Percentiles rank a stretch among this genome's conserved stretches.
These are phyloP conservation scores for Lachnellula hyalina DNA, from an alignment of 2,329 filamentous ascomycete species.

Conservation along the genomic window DNA sequence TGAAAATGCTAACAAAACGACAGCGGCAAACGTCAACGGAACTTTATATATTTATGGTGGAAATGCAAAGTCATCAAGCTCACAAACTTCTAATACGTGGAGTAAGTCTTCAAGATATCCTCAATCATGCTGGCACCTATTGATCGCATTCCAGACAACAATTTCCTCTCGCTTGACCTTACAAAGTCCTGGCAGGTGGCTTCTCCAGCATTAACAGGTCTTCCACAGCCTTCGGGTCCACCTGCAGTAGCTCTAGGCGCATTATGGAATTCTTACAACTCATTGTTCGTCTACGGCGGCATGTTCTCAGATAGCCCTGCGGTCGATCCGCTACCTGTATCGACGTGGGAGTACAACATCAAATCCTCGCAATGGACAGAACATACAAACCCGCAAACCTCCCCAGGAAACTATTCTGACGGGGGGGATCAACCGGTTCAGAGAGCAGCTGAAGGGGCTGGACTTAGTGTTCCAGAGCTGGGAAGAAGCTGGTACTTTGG, in stretches of 20 bases:
- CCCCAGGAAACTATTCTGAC: slow-evolving; percentile 57
- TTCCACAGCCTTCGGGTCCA: slow-evolving; percentile 61
- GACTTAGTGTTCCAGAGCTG: slow-evolving; percentile 62
- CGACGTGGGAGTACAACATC: slow-evolving; percentile 68
- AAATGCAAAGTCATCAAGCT: slow-evolving; percentile 50
- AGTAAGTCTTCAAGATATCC: slow-evolving; percentile 43
- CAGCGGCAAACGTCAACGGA: slow-evolving; percentile 62
- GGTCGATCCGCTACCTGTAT: slow-evolving; percentile 51
- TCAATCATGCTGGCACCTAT: neutral
- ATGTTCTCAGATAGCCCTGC: slow-evolving; percentile 62
- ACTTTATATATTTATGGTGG: slow-evolving; percentile 75
- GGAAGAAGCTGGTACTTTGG: slow-evolving; percentile 75
- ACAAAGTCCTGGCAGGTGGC: slow-evolving; percentile 66
- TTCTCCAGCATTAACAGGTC: slow-evolving; percentile 56
- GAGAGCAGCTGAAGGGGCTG: slow-evolving; percentile 68
- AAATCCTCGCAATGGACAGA: slow-evolving; percentile 55
- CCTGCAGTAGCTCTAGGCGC: slow-evolving; percentile 69
- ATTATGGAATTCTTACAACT: slow-evolving; percentile 67
- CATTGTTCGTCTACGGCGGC: slow-evolving; percentile 69
- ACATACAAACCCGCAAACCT: slow-evolving; percentile 55
- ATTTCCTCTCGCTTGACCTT: slow-evolving; percentile 67
- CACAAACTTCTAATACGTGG: slow-evolving; percentile 62
- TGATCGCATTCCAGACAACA: slow-evolving; percentile 48
- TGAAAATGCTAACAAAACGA: slow-evolving; percentile 11
- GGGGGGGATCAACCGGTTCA: slow-evolving; percentile 53